Base-by-base conservation (phyloP, 108 stramenopile genomes). In the Nitzschia inconspicua region DNA sequence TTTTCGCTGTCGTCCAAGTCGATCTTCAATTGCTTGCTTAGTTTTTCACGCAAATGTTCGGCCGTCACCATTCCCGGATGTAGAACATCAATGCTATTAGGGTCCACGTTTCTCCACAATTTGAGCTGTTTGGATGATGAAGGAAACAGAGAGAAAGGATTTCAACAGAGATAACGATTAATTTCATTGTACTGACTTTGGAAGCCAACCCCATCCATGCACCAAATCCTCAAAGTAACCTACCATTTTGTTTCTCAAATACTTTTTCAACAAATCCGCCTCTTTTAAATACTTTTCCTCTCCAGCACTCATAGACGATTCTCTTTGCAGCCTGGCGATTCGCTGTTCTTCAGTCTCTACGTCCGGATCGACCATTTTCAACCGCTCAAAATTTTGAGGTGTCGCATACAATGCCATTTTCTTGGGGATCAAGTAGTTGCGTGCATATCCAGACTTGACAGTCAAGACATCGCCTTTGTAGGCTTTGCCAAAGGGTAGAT, bases 381-480 rank as follows among this genome's bases (percentile, higher is more conserved):
- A 67, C 20, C 80, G 65, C 48, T 87, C 77, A 77, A 89, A 89
- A 61, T 91, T 94, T 3, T 69, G 65, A 1, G 83, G 79, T 11
- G 84, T 89, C 2, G 93, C 93, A 58, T 94, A 94, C 7, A 88
- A 57, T 4, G 88, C 89, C 65, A 65, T 68, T 42, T 89, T 84
- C 31, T 82, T 46, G 4, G 93, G 93, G 25, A 91, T 66, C 29
- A 94, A 72, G 44, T 73, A 80, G 59, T 94, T 94, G 6, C 93
- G 85, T 11, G 93, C 93, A 62, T 85, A 91, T 49, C 93, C 93
- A 14, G 93, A 85, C 42, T 84, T 76, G 54, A 94, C 93, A 28
- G 60, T 47, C 50, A 86, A 52, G 2, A 89, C 82, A 47, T 94
- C 85, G 11, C 88, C 89, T 19, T 77, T 72, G 64, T 86, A 91